Evolutionary conservation across 2,329 filamentous ascomycete species (phyloP).

Genomic region (Teratosphaeriaceae sp.): DNA sequence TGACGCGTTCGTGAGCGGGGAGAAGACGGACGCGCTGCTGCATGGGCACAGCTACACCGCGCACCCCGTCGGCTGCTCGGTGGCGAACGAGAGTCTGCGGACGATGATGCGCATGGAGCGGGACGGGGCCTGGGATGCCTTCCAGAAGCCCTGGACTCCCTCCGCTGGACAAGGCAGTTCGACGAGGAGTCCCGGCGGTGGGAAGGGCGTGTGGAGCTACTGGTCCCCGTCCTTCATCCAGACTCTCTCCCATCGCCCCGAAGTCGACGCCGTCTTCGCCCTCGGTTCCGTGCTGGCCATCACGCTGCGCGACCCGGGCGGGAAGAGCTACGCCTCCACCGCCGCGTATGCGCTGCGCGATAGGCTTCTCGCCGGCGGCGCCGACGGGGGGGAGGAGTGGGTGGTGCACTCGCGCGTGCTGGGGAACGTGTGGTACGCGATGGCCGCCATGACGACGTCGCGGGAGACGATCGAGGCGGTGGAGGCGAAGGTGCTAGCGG

Average conservation of each 20-base stretch:
- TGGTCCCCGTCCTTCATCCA: constrained; percentile 60
- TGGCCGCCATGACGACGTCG: constrained; percentile 49
- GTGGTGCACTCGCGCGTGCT: constrained; percentile 54
- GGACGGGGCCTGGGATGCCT: constrained; percentile 51
- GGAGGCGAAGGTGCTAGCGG: constrained; percentile 34
- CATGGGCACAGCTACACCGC: constrained; percentile 87
- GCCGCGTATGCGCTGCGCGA: constrained; percentile 49
- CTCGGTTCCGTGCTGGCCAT: constrained; percentile 71
- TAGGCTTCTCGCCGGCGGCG: constrained; percentile 35
- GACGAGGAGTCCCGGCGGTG: not conserved
- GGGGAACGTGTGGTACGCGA: constrained; percentile 56
- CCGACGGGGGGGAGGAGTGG: constrained; percentile 29
- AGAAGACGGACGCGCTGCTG: constrained; percentile 72
- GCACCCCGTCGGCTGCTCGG: constrained; percentile 72
- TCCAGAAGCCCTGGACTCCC: constrained; percentile 44
- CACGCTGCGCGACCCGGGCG: constrained; percentile 43
- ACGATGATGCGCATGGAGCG: constrained; percentile 55
- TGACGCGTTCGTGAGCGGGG: constrained; percentile 59
- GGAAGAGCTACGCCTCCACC: constrained; percentile 50
- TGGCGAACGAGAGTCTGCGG: constrained; percentile 61
- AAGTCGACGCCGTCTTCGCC: constrained; percentile 62
- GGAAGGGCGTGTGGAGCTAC: constrained; percentile 57
- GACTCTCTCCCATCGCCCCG: constrained; percentile 49
- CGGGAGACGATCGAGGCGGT: constrained; percentile 35
- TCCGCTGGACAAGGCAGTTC: not conserved